Evolutionary conservation across 2,329 filamentous ascomycete species (phyloP), one percentile per base, ranked within the genome.

Genomic region (Diaporthe ilicicola): DNA sequence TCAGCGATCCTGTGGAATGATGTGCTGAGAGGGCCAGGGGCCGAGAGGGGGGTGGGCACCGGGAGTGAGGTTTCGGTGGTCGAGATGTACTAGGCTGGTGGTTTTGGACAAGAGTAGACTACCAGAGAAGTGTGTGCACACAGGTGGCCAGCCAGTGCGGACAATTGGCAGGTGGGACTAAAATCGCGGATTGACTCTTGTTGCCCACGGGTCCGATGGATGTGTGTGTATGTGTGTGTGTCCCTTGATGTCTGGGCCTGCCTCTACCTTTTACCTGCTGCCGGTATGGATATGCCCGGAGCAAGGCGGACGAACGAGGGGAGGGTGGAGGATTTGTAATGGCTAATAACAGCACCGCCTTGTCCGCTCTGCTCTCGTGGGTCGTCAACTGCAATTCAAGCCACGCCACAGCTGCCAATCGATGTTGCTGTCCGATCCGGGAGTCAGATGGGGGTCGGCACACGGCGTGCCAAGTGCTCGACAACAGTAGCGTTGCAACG

Each of bases 1-100:
- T 64, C 44, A 50, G 59, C 29, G 29, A 64, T 37, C 13, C 59
- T 42, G n/a, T 37, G 59, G 50, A 50, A 64, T 50, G 42, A 64
- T 24, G 29, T 34, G 29, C 29, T 44, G 29, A 50, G 59, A 48
- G 42, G 27, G 27, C 42, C 42, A 48, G 59, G 59, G 42, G 59
- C 59, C 42, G 42, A 48, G 27, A 24, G 9, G n/a, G 56, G 27
- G 22, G 59, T 50, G 42, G 59, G 59, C 59, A 64, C 59, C 24
- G 4, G 32, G 44, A 64, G 32, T 50, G 59, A 64, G 29, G 44
- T 42, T 29, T 64, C 27, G 59, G 59, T 48, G 29, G 42, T 62
- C 42, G 42, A 27, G 34, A 64, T 64, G 29, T 64, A n/a, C 6
- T 29, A 50, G 59, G n/a, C 44, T 24, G 44, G 15, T 64, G 59